phyloP scores from a whole-genome alignment of 345 rosid species.

The Salix suchowensis region DNA sequence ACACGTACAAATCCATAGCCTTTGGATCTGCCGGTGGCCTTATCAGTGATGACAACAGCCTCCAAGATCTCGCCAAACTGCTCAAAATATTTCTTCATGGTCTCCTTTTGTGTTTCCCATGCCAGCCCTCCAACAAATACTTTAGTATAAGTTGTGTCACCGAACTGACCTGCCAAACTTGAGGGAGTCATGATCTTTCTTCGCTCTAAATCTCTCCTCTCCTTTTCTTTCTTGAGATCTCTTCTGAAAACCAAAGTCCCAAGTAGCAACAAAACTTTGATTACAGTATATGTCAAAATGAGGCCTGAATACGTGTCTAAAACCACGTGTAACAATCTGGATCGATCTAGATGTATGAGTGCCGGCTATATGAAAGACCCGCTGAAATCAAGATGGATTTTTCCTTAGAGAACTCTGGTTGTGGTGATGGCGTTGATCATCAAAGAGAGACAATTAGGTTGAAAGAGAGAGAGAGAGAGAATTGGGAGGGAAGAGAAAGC shows the following conservation, averaged over 20 bases:
- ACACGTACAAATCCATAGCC: constrained; percentile 93
- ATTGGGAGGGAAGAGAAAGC: constrained; percentile 46
- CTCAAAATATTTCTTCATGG: constrained; percentile 88
- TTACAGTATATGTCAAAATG: neutral
- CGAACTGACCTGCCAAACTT: constrained; percentile 54
- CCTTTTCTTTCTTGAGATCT: neutral
- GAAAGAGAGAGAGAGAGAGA: constrained; percentile 5
- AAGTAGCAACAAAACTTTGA: constrained; percentile 5
- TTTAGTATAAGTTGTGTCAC: constrained; percentile 89
- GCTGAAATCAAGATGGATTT: neutral
- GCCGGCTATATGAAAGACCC: neutral
- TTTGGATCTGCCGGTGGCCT: constrained; percentile 97
- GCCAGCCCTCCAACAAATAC: constrained; percentile 98
- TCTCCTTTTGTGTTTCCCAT: constrained; percentile 94
- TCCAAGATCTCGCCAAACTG: constrained; percentile 98
- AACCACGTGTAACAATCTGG: neutral
- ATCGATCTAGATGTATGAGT: neutral
- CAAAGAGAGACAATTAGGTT: constrained; percentile 35
- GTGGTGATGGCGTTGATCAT: constrained; percentile 5
- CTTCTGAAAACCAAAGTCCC: neutral
- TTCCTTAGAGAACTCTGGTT: neutral
- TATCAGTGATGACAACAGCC: constrained; percentile 96
- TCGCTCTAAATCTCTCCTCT: neutral
- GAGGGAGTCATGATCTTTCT: constrained; percentile 38
- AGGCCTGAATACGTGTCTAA: neutral